A percentile compares a stretch with the other conserved stretches of the same genome.
These are phyloP conservation scores for Porphyrellus cyaneotinctus DNA, from an alignment of 768 basidiomycete genomes.

Conservation along the genomic window DNA sequence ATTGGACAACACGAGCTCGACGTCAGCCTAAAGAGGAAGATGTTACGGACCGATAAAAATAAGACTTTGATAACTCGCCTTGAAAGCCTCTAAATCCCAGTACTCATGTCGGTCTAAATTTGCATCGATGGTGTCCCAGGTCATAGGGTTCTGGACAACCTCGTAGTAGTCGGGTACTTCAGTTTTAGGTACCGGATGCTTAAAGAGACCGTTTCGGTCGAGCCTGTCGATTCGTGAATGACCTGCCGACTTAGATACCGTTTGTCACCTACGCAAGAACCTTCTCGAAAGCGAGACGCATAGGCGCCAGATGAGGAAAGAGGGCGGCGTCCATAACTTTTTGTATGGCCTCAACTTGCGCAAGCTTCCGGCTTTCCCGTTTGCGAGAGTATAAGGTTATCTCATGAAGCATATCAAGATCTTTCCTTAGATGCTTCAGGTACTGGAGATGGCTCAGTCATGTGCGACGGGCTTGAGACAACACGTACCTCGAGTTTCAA, in stretches of 20 bases:
- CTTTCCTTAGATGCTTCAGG: slow-evolving; percentile 63
- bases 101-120: slow-evolving; percentile 85
- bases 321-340: slow-evolving; percentile 59
- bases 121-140: slow-evolving; percentile 74
- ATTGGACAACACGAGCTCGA: slow-evolving; percentile 81
- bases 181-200: slow-evolving; percentile 70
- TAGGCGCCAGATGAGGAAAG: slow-evolving; percentile 58
- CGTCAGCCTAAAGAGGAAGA: slow-evolving; percentile 53
- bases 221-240: slow-evolving; percentile 41
- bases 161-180: slow-evolving; percentile 92
- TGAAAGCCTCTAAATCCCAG: slow-evolving; percentile 70
- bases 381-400: slow-evolving; percentile 66
- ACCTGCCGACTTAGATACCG: not conserved
- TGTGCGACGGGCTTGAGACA: not conserved
- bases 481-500: slow-evolving; percentile 73
- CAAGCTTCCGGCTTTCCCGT: slow-evolving; percentile 79
- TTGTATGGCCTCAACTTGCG: slow-evolving; percentile 62
- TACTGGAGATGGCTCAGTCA: slow-evolving; percentile 30
- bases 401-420: slow-evolving; percentile 69
- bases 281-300: slow-evolving; percentile 65
- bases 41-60: not conserved
- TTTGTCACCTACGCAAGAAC: slow-evolving; percentile 58
- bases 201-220: slow-evolving; percentile 74
- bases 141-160: slow-evolving; percentile 83
- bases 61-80: slow-evolving; percentile 37